Percentiles rank a stretch among this genome's conserved stretches.
phyloP scores from a whole-genome alignment of 805 yeast species.

The Wickerhamiella bombiphila region DNA sequence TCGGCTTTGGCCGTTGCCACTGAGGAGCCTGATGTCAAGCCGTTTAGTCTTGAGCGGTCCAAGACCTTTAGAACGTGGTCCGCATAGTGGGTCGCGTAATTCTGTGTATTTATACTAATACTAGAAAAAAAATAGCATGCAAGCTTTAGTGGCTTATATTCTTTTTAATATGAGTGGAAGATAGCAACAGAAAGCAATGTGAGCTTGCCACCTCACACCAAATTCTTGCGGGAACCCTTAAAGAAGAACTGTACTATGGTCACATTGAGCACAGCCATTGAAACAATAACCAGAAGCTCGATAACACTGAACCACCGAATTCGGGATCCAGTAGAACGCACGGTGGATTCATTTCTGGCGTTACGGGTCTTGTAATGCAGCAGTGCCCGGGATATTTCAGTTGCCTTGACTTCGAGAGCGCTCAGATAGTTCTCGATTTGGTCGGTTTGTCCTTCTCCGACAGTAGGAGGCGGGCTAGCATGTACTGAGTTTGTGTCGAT shows the following conservation, averaged over 20 bases:
- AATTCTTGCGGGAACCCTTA: conserved; percentile 29
- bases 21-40: conserved; percentile 28
- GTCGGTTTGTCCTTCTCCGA: conserved; percentile 19
- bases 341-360: conserved; percentile 81
- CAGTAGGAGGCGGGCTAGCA: conserved; percentile 43
- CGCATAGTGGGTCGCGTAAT: too few relatives aligned
- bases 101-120: too few relatives aligned
- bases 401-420: conserved; percentile 19
- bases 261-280: conserved; percentile 64
- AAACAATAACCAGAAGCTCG: conserved; percentile 60
- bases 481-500: conserved; percentile 30
- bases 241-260: conserved; percentile 72
- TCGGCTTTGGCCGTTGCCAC: conserved; percentile 10
- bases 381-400: conserved; percentile 27
- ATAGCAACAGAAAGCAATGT: too few relatives aligned
- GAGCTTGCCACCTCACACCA: conserved; percentile 21
- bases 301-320: conserved; percentile 61
- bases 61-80: conserved; percentile 27
- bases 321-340: conserved; percentile 61
- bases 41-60: conserved; percentile 47
- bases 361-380: conserved; percentile 83
- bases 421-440: conserved; percentile 21
- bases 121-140: too few relatives aligned
- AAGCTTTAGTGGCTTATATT: too few relatives aligned
- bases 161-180: too few relatives aligned